Base-by-base conservation (phyloP, 352 stramenopile genomes). In the Phytophthora fragariaefolia region DNA sequence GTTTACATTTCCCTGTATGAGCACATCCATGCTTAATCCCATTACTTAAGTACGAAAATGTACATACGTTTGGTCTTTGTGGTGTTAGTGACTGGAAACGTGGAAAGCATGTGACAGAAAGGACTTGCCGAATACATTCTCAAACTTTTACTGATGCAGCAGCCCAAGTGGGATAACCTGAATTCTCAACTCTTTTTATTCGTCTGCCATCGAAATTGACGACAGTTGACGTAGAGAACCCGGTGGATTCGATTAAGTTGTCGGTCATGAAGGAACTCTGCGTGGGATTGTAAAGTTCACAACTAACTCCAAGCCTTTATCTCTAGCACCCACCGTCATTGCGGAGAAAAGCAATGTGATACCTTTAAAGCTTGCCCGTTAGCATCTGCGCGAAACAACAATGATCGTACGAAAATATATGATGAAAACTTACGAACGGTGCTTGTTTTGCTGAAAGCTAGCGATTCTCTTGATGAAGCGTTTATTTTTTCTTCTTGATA, bases 51-150 rank as follows among this genome's bases (percentile, higher is more conserved):
- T 34, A 72, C 84, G 24, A 90, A 88, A 45, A 58, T 90, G 45
- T 75, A 85, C 52, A 60, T 84, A 40, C 60, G 80, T 23, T 71
- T 71, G 9, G 70, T 61, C 26, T 57, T 89, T 5, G 71, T 76
- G 9, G n/a, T n/a, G n/a, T n/a, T n/a, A n/a, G 70, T 83, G 32
- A 40, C 32, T 40, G 32, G 32, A 10, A 15, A n/a, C 7, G 71
- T 93, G 22, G 69, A 91, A 23, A 87, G 82, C 54, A 67, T 80
- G 23, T 83, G 85, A 1, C 66, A 73, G 45, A 73, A 75, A 45
- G 90, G 79, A 34, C 90, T 91, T 42, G 92, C 83, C 0, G 66
- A 90, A 15, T 78, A 91, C 48, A 70, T 94, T 17, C 43, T 70
- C 22, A 77, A 85, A 32, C 68, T 90, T 32, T 82, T 83, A 0